Percentiles rank a stretch among this genome's conserved stretches.
phyloP scores from a whole-genome alignment of 2,329 filamentous ascomycete genomes.

The Fusarium graminum region DNA sequence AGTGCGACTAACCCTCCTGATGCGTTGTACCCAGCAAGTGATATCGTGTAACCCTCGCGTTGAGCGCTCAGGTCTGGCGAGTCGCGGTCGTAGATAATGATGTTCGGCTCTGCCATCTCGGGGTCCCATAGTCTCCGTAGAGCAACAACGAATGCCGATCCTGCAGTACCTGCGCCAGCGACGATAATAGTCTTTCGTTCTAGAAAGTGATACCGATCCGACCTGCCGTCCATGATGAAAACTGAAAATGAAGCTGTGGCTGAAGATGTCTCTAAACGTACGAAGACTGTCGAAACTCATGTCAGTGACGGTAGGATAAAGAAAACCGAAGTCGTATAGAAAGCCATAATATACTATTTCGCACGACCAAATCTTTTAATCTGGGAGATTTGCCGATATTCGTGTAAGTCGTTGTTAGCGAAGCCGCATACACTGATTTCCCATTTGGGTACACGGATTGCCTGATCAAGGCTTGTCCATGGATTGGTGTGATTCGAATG shows the following conservation, averaged over 20 bases:
- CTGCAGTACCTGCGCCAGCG: slow-evolving; percentile 59
- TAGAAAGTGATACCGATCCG: slow-evolving; percentile 51
- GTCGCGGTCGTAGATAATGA: slow-evolving; percentile 60
- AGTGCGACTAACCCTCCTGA: slow-evolving; percentile 56
- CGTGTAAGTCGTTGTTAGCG: slow-evolving; percentile 13
- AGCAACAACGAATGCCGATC: slow-evolving; percentile 58
- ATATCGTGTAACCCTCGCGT: slow-evolving; percentile 57
- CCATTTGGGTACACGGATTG: slow-evolving; percentile 44
- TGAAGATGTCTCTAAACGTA: not conserved
- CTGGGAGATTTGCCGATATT: not conserved
- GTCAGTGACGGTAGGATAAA: not conserved
- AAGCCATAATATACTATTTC: not conserved
- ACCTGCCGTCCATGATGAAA: slow-evolving; percentile 22
- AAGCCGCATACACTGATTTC: slow-evolving; percentile 47
- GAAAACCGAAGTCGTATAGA: not conserved
- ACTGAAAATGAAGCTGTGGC: not conserved
- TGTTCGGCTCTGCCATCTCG: slow-evolving; percentile 48
- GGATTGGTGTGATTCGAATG: not conserved
- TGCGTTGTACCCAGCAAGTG: slow-evolving; percentile 53
- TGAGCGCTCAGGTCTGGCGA: slow-evolving; percentile 46
- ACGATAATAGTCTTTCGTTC: slow-evolving; percentile 59
- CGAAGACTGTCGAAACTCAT: not conserved
- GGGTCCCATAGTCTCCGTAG: slow-evolving; percentile 57
- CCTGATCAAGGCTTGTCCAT: slow-evolving; percentile 28
- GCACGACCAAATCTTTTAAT: not conserved